Conservation (phyloP, 176 grass and related monocot genomes). For the Oryza coarctata region DNA sequence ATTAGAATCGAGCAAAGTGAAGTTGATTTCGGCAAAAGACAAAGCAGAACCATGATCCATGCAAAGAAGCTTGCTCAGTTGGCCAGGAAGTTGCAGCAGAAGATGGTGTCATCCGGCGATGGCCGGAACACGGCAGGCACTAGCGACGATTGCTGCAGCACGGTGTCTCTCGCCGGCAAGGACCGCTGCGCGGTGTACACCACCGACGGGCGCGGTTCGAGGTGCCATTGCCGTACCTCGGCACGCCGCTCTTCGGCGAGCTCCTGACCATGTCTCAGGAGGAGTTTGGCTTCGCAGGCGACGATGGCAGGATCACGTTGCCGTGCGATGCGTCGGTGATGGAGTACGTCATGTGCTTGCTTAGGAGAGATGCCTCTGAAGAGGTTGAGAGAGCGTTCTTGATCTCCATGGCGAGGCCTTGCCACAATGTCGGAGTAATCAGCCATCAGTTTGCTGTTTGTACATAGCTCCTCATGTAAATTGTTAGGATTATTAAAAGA, state of each 20-base stretch:
- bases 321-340: conserved; percentile 37
- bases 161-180: not conserved
- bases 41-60: conserved; percentile 26
- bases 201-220: conserved; percentile 14
- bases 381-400: conserved; percentile 52
- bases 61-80: conserved; percentile 48
- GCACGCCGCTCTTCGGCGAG: conserved; percentile 13
- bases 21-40: too few species aligned
- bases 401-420: conserved; percentile 42
- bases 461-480: not conserved
- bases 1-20: too few species aligned
- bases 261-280: conserved; percentile 33
- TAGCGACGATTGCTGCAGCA: not conserved
- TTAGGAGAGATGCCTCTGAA: conserved; percentile 35
- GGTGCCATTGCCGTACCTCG: conserved; percentile 38
- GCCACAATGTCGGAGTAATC: not conserved
- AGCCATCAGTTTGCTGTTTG: not conserved
- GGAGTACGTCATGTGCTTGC: conserved; percentile 48
- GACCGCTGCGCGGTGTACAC: conserved; percentile 33
- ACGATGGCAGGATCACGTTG: conserved; percentile 52
- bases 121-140: not conserved
- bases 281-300: conserved; percentile 40
- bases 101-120: conserved; percentile 1
- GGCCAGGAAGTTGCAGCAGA: conserved; percentile 46
- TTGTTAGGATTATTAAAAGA: not conserved